Evolutionary conservation across 1,284 basidiomycete species (phyloP).

Genomic region (Peniophora sp.): DNA sequence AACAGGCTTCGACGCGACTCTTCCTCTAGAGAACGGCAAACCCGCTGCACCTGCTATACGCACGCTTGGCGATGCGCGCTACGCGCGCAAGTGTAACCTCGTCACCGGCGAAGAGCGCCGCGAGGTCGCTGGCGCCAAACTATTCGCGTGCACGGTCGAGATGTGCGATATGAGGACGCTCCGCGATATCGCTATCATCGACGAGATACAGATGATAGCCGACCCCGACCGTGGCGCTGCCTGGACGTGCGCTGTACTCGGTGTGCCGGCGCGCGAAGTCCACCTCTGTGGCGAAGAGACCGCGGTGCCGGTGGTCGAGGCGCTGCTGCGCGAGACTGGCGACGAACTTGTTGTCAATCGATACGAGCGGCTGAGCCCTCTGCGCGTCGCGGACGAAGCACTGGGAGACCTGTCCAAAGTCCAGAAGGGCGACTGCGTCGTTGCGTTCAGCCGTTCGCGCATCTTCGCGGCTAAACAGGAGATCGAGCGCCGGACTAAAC

Average conservation of each 20-base stretch:
- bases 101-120: constrained; percentile 89
- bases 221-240: constrained; percentile 73
- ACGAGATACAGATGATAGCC: constrained; percentile 96
- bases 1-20: constrained; percentile 24
- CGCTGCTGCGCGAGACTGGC: constrained; percentile 66
- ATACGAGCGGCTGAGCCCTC: constrained; percentile 85
- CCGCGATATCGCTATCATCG: constrained; percentile 86
- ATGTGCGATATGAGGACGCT: constrained; percentile 57
- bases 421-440: constrained; percentile 83
- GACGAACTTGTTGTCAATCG: constrained; percentile 79
- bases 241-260: constrained; percentile 85
- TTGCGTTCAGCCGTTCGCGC: constrained; percentile 73
- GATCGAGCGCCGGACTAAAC: constrained; percentile 64
- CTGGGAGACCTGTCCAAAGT: constrained; percentile 63
- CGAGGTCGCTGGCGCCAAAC: constrained; percentile 52
- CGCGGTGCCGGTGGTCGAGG: constrained; percentile 72
- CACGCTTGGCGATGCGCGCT: constrained; percentile 36
- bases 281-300: constrained; percentile 96
- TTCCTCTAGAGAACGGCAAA: constrained; percentile 10
- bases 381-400: constrained; percentile 61
- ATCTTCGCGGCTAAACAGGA: constrained; percentile 76
- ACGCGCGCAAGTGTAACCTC: constrained; percentile 77
- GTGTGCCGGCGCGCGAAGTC: constrained; percentile 73
- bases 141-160: constrained; percentile 87
- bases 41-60: no score